Evolutionary conservation across 345 rosid species (phyloP), one percentile per base, ranked within the genome.

Genomic region (Hirschfeldia incana): DNA sequence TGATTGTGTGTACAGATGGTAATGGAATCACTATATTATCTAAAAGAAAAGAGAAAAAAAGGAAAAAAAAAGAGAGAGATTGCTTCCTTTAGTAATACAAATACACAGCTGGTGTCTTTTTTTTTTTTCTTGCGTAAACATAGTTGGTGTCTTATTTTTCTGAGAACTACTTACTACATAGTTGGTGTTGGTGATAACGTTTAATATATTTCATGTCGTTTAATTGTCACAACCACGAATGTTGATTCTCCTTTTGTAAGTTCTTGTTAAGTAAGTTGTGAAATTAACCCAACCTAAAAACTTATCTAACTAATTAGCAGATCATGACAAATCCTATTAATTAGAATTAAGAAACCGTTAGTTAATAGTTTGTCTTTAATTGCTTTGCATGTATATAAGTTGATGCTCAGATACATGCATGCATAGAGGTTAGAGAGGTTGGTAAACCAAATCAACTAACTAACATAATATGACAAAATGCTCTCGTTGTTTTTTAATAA

Each of bases 1-100:
- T 66, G 68, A 59, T 78, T 66, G 81, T 72, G 73, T 78, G 73
- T 72, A 72, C 73, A 78, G 29, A 72, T 78, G 81, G 77, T 78
- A 59, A 66, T 72, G 55, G 81, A 72, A 72, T 78, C 76, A 42
- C 73, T 72, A 67, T 58, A 36, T 72, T 76, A 60, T 70, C 70
- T 58, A 36, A 30, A 65, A 42, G 13, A 39, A 78, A 77, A 49
- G 66, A 28, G 21, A 36, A 51, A 70, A 64, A 8, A 33, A 26
- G 17, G 30, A 61, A n/a, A n/a, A 2, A 60, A 27, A 21, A 21
- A 21, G 21, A 21, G 12, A 77, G 39, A 64, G 59, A 37, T 71
- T 71, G 67, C 29, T 78, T 78, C 76, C 67, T 65, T 42, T 42
- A 21, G 44, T 77, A 69, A 46, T 60, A 37, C 49, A 42, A 42